Base-by-base conservation (phyloP, 805 yeast species). In the Pichia cabralensis region DNA sequence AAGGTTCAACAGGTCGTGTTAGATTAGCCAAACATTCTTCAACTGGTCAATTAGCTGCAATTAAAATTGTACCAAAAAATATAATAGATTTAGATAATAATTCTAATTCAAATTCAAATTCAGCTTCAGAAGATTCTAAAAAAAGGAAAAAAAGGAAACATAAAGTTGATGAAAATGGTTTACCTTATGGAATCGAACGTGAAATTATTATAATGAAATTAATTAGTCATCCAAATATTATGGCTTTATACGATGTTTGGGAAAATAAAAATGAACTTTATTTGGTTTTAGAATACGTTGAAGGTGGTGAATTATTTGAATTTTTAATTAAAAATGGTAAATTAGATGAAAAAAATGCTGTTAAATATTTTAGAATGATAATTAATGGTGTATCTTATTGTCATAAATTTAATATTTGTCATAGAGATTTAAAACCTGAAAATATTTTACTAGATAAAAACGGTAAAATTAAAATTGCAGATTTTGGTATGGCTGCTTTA, bases 121-220 rank as follows among this genome's bases (percentile, higher is more conserved):
- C 13, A 5, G 17, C 26, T 15, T 15, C 28, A 17, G 19, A 13
- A 5, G 22, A 17, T 7, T 35, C 42, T 44, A 39, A 52, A 51
- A 45, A 59, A 21, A 33, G 38, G 12, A 42, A 43, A n/a, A 46
- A 38, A 30, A 43, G 39, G 21, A 39, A 48, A 16, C 32, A 34
- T 16, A 46, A 46, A 31, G 42, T 48, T 15, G 57, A 52, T 35
- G 47, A 46, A n/a, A 49, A 50, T 38, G 84, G 85, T 1, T 67
- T 82, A 38, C 95, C 96, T 3, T 86, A 89, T 55, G 98, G 98
- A 26, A 89, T 92, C 29, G 98, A 92, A 60, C 72, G 97, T 45
- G 98, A 92, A 55, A 94, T 92, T 43, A 88, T 92, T 48, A 92
- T 92, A 47, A 92, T 89, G 98, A 92, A 92, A 60, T 67, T 92